Evolutionary conservation across 2,329 filamentous ascomycete species (phyloP).

Genomic region (Phaeophleospora eucalypticola): DNA sequence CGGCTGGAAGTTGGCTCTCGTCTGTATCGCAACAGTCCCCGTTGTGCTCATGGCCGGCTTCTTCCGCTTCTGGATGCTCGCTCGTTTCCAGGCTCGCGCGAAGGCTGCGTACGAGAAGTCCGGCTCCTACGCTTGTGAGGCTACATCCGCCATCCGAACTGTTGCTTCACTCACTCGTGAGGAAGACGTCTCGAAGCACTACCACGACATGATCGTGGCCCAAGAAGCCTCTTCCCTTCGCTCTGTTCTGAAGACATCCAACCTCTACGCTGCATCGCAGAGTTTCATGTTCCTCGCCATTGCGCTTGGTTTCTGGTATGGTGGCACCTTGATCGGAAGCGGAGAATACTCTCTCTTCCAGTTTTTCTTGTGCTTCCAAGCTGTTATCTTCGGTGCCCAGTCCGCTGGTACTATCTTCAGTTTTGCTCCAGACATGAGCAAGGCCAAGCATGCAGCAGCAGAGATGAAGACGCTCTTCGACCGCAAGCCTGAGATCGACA

Average conservation of each 20-base stretch:
- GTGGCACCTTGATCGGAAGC: conserved; percentile 68
- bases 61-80: conserved; percentile 79
- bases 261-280: conserved; percentile 79
- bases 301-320: conserved; percentile 90
- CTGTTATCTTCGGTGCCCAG: conserved; percentile 87
- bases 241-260: conserved; percentile 71
- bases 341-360: conserved; percentile 73
- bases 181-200: conserved; percentile 69
- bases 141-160: conserved; percentile 88
- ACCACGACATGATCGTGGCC: conserved; percentile 60
- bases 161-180: conserved; percentile 89
- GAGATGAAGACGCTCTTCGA: conserved; percentile 83
- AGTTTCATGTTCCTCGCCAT: conserved; percentile 78
- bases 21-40: conserved; percentile 75
- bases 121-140: conserved; percentile 86
- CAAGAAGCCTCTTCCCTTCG: conserved; percentile 66
- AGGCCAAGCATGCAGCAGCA: conserved; percentile 78
- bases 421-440: conserved; percentile 88
- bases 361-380: conserved; percentile 87
- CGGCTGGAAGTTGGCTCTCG: conserved; percentile 83
- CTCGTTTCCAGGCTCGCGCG: conserved; percentile 71
- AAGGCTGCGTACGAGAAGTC: conserved; percentile 76
- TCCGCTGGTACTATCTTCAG: conserved; percentile 86
- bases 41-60: conserved; percentile 77
- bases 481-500: conserved; percentile 73